Evolutionary conservation across 106 monocot species (phyloP), one percentile per base, ranked within the genome.

Genomic region (Dioscorea zingiberensis): DNA sequence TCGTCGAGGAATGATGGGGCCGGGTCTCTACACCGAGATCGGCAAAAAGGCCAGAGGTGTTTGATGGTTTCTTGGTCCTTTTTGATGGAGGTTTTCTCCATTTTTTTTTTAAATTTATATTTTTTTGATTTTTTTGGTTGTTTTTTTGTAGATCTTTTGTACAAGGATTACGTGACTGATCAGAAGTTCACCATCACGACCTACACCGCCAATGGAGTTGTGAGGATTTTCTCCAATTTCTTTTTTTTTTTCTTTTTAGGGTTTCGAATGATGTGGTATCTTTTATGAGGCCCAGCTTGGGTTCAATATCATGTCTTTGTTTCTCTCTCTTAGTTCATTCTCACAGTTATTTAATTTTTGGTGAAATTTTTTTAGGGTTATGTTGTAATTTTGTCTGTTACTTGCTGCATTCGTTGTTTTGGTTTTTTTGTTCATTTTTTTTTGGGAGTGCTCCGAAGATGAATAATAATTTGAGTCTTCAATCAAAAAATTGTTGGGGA

Each of bases 181-280:
- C 85, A 88, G 72, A 93, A 93, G 72, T 80, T 93, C 59, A 58
- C 74, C 0, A 45, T 93, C 62, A 85, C 88, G 27, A 93, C 93
- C 67, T 70, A 71, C 69, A 82, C 88, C 23, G 64, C 69, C 14
- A 80, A 78, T 75, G 93, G 93, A 69, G 65, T 88, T 7, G 93
- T 93, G 48, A 83, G 93, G 70, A 63, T 25, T 44, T 64, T 51
- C 18, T 48, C 68, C 25, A n/a, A 58, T 38, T 67, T 8, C 64
- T 45, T 30, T 51, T 23, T 53, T 47, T 65, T 21, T 59, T 21
- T 58, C 19, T 54, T 44, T 53, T 44, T 69, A n/a, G 23, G 30
- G 47, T 65, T 51, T 48, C 24, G 4, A 23, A 15, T 53, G 17
- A n/a, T n/a, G n/a, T n/a, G n/a, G n/a, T n/a, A n/a, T n/a, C n/a